Conservation (phyloP, 305 asterid species). For the Solanum hybrid region DNA sequence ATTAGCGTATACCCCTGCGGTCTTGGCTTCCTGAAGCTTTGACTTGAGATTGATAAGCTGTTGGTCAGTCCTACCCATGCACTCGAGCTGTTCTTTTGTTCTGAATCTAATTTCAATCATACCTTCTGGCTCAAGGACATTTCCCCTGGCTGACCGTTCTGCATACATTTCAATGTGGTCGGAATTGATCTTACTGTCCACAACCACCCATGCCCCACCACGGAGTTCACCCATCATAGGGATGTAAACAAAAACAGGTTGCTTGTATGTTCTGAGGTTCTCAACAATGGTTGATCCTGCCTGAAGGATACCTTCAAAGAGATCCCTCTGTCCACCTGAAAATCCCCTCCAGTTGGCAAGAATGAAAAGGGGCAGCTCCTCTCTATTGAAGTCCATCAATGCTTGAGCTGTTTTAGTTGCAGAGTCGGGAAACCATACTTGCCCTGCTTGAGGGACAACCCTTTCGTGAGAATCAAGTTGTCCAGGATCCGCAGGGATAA, state of each 20-base stretch:
- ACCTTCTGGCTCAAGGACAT: slow-evolving; percentile 97
- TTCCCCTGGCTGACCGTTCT: slow-evolving; percentile 84
- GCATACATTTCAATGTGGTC: slow-evolving; percentile 96
- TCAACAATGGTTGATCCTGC: slow-evolving; percentile 97
- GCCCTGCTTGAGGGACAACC: slow-evolving; percentile 97
- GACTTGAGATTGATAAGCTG: slow-evolving; percentile 51
- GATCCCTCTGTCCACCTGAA: slow-evolving; percentile 98
- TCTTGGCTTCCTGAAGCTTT: slow-evolving; percentile 41
- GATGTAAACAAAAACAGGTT: slow-evolving; percentile 87
- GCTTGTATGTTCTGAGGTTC: slow-evolving; percentile 76
- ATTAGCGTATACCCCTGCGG: slow-evolving; percentile 10
- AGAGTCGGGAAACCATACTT: slow-evolving; percentile 99
- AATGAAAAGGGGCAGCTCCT: slow-evolving; percentile 84
- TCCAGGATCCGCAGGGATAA: slow-evolving; percentile 96
- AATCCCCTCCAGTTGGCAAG: slow-evolving; percentile 99
- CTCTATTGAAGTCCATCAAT: slow-evolving; percentile 80
- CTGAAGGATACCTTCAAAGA: slow-evolving; percentile 92
- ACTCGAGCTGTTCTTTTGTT: slow-evolving; percentile 64
- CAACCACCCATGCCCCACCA: slow-evolving; percentile 99
- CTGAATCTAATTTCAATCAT: slow-evolving; percentile 89
- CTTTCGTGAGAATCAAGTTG: slow-evolving; percentile 95
- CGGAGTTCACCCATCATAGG: slow-evolving; percentile 97
- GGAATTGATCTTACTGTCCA: slow-evolving; percentile 89
- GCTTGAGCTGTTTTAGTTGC: slow-evolving; percentile 96
- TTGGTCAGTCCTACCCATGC: slow-evolving; percentile 91